A percentile compares a stretch with the other conserved stretches of the same genome.
Conservation (phyloP, 208 protist species). For the Trypanosoma boissoni region DNA sequence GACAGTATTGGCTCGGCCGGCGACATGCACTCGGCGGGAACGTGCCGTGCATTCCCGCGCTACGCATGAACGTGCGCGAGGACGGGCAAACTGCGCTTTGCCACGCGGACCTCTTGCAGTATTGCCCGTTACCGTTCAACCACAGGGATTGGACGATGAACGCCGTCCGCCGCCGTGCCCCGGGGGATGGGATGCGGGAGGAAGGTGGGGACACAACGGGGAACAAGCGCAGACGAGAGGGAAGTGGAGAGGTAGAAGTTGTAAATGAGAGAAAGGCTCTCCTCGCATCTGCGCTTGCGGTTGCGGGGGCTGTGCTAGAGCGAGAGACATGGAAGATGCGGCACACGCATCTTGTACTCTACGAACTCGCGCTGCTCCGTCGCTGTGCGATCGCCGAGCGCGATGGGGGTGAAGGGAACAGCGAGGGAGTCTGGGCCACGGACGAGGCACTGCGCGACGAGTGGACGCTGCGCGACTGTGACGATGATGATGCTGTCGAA, state of each 20-base stretch:
- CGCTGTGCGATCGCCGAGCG: conserved; percentile 10
- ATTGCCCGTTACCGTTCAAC: conserved; percentile 85
- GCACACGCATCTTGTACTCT: conserved; percentile 55
- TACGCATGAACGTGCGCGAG: conserved; percentile 53
- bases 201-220: neutral
- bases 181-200: neutral
- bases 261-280: conserved; percentile 8
- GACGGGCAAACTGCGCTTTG: conserved; percentile 59
- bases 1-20: conserved; percentile 73
- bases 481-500: neutral
- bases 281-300: conserved; percentile 11
- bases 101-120: conserved; percentile 47
- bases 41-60: conserved; percentile 55
- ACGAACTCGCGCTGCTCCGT: conserved; percentile 52
- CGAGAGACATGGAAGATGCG: conserved; percentile 43
- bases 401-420: neutral
- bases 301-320: conserved; percentile 40
- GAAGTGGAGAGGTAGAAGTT: neutral
- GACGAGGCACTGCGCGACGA: conserved; percentile 24
- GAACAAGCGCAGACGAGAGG: neutral
- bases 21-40: conserved; percentile 42
- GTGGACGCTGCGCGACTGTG: conserved; percentile 15
- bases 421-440: conserved; percentile 8
- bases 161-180: conserved; percentile 28
- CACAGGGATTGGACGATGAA: conserved; percentile 65